phyloP scores from a whole-genome alignment of 495 filamentous ascomycete species.

The Aspergillus asperescens region DNA sequence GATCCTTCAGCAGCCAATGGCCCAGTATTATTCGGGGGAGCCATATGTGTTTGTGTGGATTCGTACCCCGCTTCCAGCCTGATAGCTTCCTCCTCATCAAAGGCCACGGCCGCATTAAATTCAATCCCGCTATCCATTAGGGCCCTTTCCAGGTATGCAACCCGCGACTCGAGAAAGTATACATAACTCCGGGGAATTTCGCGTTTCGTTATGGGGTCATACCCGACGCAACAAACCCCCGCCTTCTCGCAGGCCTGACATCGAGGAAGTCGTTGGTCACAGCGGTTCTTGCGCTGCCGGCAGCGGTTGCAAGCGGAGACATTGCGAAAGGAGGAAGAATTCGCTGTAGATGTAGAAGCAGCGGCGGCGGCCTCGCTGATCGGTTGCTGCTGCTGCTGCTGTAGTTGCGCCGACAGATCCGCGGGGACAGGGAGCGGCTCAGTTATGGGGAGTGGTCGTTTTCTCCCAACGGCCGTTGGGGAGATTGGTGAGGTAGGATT shows the following conservation, averaged over 20 bases:
- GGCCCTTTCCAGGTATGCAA: constrained; percentile 76
- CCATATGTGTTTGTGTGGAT: constrained; percentile 17
- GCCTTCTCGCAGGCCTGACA: constrained; percentile 91
- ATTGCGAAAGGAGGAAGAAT: constrained; percentile 72
- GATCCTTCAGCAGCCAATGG: constrained; percentile 15
- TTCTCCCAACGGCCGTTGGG: constrained; percentile 36
- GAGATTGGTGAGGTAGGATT: constrained; percentile 34
- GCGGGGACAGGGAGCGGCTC: constrained; percentile 18
- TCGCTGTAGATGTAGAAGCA: constrained; percentile 22
- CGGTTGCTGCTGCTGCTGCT: constrained; percentile 9
- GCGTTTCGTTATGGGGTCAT: constrained; percentile 91
- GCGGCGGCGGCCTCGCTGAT: constrained; percentile 15
- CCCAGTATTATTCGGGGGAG: constrained; percentile 10
- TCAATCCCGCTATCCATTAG: constrained; percentile 63
- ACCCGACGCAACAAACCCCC: constrained; percentile 81
- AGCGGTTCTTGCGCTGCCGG: constrained; percentile 86
- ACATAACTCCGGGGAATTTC: constrained; percentile 94
- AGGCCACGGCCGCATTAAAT: constrained; percentile 69
- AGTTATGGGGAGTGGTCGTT: constrained; percentile 37
- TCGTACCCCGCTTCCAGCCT: constrained; percentile 35
- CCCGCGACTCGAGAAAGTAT: constrained; percentile 83
- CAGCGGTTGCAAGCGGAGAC: constrained; percentile 95
- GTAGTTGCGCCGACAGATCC: constrained; percentile 13
- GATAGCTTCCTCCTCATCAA: constrained; percentile 56
- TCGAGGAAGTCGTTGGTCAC: constrained; percentile 84